Evolutionary conservation across 345 rosid genomes (phyloP).

Genomic region (Mallotus nudiflorus): DNA sequence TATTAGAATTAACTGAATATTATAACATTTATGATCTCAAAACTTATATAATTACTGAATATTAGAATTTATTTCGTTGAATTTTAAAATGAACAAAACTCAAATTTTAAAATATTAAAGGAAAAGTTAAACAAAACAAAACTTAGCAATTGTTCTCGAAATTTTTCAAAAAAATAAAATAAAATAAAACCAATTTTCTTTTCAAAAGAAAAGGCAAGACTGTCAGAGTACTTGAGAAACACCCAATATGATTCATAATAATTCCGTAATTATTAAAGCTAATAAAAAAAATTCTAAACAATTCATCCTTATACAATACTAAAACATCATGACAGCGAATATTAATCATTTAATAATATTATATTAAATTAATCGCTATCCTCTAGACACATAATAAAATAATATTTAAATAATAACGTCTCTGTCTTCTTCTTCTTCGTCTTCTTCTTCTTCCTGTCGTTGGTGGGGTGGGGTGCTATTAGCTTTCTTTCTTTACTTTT

Average conservation of each 20-base stretch:
- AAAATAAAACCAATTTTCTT: too few species aligned
- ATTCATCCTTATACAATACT: neutral
- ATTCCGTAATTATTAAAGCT: slow-evolving; percentile 13
- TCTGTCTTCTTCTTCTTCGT: slow-evolving; percentile 4
- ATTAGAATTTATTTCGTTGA: too few species aligned
- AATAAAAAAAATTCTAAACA: neutral
- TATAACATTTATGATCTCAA: too few species aligned
- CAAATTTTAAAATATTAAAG: too few species aligned
- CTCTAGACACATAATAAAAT: neutral
- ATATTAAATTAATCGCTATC: neutral
- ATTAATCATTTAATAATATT: neutral
- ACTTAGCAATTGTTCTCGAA: too few species aligned
- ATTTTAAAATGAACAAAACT: too few species aligned
- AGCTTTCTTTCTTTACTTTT: too few species aligned
- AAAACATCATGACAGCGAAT: slow-evolving; percentile 4
- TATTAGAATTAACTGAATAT: too few species aligned
- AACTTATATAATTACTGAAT: too few species aligned
- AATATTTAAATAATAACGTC: slow-evolving; percentile 14
- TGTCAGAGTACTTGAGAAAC: neutral
- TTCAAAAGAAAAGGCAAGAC: neutral
- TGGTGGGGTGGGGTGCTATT: slow-evolving; percentile 15
- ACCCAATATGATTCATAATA: slow-evolving; percentile 15
- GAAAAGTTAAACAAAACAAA: too few species aligned
- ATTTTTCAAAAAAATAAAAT: too few species aligned
- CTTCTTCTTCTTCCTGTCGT: neutral